Conservation (phyloP, 2,329 filamentous ascomycete genomes). For the Didymella segeticola region DNA sequence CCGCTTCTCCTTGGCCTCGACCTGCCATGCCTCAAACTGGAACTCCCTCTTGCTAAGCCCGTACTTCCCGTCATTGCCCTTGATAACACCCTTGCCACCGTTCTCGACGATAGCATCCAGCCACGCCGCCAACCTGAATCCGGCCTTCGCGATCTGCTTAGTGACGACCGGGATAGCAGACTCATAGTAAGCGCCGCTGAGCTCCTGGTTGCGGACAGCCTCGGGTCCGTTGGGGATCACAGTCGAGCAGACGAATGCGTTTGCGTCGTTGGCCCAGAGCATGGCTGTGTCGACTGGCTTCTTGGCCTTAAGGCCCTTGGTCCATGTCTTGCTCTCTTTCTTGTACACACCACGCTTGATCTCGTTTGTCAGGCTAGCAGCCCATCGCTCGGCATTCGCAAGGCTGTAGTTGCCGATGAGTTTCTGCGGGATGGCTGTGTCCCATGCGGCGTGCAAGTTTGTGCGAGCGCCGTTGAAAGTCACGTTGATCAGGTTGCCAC, state of each 20-base stretch:
- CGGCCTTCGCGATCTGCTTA: conserved; percentile 54
- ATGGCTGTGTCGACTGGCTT: conserved; percentile 48
- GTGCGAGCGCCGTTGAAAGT: conserved; percentile 51
- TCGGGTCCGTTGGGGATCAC: conserved; percentile 50
- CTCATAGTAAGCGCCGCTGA: conserved; percentile 48
- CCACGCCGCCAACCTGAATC: conserved; percentile 42
- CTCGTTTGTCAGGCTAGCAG: conserved; percentile 43
- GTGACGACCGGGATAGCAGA: conserved; percentile 49
- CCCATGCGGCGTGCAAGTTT: conserved; percentile 56
- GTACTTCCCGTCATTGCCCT: conserved; percentile 14
- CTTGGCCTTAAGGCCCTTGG: conserved; percentile 45
- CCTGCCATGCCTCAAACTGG: conserved; percentile 36
- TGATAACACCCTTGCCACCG: conserved; percentile 20
- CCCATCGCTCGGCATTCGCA: conserved; percentile 49
- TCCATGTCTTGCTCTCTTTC: conserved; percentile 42
- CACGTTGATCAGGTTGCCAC: conserved; percentile 55
- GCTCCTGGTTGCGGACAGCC: conserved; percentile 46
- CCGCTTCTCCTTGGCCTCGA: conserved; percentile 34
- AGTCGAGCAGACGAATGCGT: conserved; percentile 51
- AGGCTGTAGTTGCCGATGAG: conserved; percentile 49
- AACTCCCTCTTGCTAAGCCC: conserved; percentile 24
- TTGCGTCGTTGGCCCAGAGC: conserved; percentile 53
- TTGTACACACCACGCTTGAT: conserved; percentile 51
- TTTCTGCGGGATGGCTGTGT: conserved; percentile 54
- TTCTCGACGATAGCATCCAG: conserved; percentile 36